Evolutionary conservation across 2,329 filamentous ascomycete genomes (phyloP).

Genomic region (Penicillium fuscoglaucum): DNA sequence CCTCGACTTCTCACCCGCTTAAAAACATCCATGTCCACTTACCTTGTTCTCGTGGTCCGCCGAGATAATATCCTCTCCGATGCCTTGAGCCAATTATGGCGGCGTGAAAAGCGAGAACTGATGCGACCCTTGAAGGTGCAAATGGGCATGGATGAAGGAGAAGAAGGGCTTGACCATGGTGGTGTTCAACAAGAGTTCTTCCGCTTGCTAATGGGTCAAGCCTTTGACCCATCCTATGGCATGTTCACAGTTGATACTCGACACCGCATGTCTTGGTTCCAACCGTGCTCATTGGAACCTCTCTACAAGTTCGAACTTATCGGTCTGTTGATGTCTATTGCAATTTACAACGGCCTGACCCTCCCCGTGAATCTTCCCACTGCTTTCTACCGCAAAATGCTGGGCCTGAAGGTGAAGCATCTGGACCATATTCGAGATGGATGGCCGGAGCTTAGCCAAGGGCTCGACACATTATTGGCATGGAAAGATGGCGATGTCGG

Average conservation of each 20-base stretch:
- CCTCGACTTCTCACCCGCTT: constrained; percentile 63
- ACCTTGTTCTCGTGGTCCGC: constrained; percentile 68
- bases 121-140: constrained; percentile 84
- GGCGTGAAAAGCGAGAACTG: constrained; percentile 76
- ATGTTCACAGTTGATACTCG: constrained; percentile 74
- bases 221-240: constrained; percentile 73
- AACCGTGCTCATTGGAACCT: constrained; percentile 76
- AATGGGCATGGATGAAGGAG: constrained; percentile 76
- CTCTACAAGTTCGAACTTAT: constrained; percentile 88
- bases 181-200: constrained; percentile 98
- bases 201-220: constrained; percentile 75
- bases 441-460: constrained; percentile 78
- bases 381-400: constrained; percentile 77
- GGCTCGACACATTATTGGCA: constrained; percentile 69
- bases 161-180: constrained; percentile 89
- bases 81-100: constrained; percentile 86
- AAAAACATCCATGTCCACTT: constrained; percentile 67
- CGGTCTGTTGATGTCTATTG: constrained; percentile 82
- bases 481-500: constrained; percentile 81
- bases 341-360: constrained; percentile 89
- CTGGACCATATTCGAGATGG: constrained; percentile 79
- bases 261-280: constrained; percentile 84
- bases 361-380: constrained; percentile 86
- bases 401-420: constrained; percentile 67
- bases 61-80: constrained; percentile 68